These are phyloP conservation scores for Trichoderma koningiopsis DNA, from an alignment of 2,329 filamentous ascomycete species.

Conservation along the genomic window DNA sequence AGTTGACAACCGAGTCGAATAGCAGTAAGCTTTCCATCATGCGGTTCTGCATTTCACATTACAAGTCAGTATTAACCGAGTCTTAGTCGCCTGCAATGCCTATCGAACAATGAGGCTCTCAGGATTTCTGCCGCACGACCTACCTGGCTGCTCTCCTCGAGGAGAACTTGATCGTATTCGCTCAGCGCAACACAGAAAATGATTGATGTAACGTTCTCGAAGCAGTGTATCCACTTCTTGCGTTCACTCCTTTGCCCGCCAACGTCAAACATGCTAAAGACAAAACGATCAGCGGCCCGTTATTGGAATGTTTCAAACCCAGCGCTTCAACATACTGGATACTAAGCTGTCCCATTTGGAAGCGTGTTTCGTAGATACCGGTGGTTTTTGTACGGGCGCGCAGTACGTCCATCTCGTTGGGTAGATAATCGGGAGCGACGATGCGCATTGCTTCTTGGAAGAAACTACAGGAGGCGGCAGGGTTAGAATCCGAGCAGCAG, in stretches of 20 bases:
- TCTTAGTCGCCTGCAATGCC: no score
- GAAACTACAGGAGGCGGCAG: slow-evolving; percentile 64
- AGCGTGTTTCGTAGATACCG: slow-evolving; percentile 97
- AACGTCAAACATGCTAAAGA: slow-evolving; percentile 92
- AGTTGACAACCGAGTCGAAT: slow-evolving; percentile 98
- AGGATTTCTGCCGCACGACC: slow-evolving; percentile 32
- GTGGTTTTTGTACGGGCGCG: slow-evolving; percentile 97
- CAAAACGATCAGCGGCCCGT: slow-evolving; percentile 30
- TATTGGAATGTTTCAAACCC: not conserved
- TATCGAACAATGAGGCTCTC: not conserved
- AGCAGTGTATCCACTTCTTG: slow-evolving; percentile 99
- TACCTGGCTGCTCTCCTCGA: slow-evolving; percentile 97
- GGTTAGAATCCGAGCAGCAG: not conserved
- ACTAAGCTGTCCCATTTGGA: slow-evolving; percentile 97
- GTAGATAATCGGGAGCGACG: slow-evolving; percentile 80
- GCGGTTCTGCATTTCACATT: slow-evolving; percentile 69
- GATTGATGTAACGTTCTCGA: slow-evolving; percentile 98
- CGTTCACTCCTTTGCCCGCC: slow-evolving; percentile 95
- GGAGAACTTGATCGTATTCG: slow-evolving; percentile 95
- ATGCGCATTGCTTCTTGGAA: slow-evolving; percentile 92
- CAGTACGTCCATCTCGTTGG: slow-evolving; percentile 91
- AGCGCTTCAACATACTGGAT: slow-evolving; percentile 74
- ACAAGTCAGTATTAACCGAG: not conserved
- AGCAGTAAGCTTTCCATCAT: slow-evolving; percentile 99
- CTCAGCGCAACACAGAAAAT: slow-evolving; percentile 98